These are phyloP conservation scores for Ustilago xerochloae DNA, from an alignment of 1,284 basidiomycete species.

Conservation along the genomic window DNA sequence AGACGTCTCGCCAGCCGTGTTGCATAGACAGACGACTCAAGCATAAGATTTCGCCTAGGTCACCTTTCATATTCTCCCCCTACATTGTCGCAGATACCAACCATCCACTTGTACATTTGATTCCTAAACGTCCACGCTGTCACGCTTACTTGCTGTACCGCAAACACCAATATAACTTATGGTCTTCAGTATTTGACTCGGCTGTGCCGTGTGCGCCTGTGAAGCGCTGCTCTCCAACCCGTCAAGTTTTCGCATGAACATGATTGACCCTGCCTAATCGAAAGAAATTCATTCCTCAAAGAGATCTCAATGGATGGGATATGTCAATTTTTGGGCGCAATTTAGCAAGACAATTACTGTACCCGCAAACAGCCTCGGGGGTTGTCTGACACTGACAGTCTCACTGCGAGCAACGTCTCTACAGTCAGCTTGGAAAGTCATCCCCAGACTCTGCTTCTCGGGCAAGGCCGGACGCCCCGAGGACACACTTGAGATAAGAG, in stretches of 20 bases:
- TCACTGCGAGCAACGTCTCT: too few relatives aligned
- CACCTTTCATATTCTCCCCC: background rate
- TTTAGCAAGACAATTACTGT: conserved; percentile 8
- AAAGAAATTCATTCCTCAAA: background rate
- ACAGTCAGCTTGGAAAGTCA: too few relatives aligned
- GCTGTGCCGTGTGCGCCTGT: background rate
- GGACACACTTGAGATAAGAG: too few relatives aligned
- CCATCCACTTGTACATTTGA: conserved; percentile 4
- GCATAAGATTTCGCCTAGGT: conserved; percentile 2
- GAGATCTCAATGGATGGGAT: background rate
- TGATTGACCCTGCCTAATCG: background rate
- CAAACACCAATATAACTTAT: background rate
- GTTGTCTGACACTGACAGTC: too few relatives aligned
- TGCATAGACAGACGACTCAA: conserved; percentile 38
- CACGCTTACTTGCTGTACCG: background rate
- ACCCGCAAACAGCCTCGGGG: too few relatives aligned
- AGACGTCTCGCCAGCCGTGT: conserved; percentile 64
- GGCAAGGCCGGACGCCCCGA: too few relatives aligned
- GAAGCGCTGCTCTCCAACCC: background rate
- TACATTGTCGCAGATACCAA: background rate
- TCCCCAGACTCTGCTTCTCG: too few relatives aligned
- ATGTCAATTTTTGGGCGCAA: conserved; percentile 14
- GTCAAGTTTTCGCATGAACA: background rate
- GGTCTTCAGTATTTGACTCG: background rate
- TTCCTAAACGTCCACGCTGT: background rate